Evolutionary conservation across 2,329 filamentous ascomycete species (phyloP).

Genomic region (Colletotrichum chlorophyti): DNA sequence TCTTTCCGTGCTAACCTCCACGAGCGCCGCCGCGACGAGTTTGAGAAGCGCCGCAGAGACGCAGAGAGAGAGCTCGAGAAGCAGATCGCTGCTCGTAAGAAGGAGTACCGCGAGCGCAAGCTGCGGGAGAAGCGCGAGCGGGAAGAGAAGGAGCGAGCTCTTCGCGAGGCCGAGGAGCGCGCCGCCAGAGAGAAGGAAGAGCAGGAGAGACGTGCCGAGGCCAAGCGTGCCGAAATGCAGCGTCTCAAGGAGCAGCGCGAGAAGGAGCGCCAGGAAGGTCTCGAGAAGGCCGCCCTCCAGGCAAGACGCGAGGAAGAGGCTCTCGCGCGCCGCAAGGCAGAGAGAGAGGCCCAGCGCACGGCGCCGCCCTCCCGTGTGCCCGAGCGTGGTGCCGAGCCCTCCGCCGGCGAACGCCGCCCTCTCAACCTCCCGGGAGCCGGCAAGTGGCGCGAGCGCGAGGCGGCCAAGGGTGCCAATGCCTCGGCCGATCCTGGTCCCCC

Average conservation of each 20-base stretch:
- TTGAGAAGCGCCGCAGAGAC: slow-evolving; percentile 90
- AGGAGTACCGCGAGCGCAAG: slow-evolving; percentile 84
- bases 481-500: slow-evolving; percentile 41
- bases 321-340: slow-evolving; percentile 74
- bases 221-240: slow-evolving; percentile 74
- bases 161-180: slow-evolving; percentile 86
- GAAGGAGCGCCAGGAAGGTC: slow-evolving; percentile 70
- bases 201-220: slow-evolving; percentile 79
- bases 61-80: slow-evolving; percentile 93
- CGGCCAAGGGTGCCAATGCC: slow-evolving; percentile 36
- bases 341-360: slow-evolving; percentile 59
- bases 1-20: slow-evolving; percentile 82
- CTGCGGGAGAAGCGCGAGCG: slow-evolving; percentile 83
- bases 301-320: slow-evolving; percentile 88
- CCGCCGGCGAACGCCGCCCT: slow-evolving; percentile 30
- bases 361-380: slow-evolving; percentile 48
- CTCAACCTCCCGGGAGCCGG: slow-evolving; percentile 42
- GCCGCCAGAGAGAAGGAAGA: slow-evolving; percentile 84
- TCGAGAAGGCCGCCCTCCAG: slow-evolving; percentile 73
- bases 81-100: slow-evolving; percentile 86
- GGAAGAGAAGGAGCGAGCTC: slow-evolving; percentile 81
- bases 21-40: slow-evolving; percentile 90
- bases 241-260: slow-evolving; percentile 71
- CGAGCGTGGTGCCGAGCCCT: slow-evolving; percentile 43
- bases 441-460: slow-evolving; percentile 52